Conservation (phyloP, 2,329 filamentous ascomycete species). For the Pseudogymnoascus sp. region DNA sequence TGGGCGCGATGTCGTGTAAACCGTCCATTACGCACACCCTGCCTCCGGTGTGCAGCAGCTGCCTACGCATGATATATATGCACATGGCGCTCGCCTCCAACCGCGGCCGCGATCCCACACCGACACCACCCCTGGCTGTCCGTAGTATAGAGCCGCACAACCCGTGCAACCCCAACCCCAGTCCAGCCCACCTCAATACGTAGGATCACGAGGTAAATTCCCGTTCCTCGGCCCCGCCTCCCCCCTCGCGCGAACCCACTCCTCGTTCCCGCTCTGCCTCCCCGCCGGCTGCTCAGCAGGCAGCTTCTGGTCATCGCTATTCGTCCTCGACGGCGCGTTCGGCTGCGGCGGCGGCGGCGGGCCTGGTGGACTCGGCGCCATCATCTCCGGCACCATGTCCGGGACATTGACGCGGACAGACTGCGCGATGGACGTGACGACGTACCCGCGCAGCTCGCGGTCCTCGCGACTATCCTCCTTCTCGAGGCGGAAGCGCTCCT, state of each 20-base stretch:
- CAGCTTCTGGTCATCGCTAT: conserved; percentile 48
- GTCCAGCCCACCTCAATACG: neutral
- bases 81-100: neutral
- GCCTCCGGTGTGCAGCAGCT: neutral
- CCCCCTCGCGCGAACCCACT: conserved; percentile 41
- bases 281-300: conserved; percentile 49
- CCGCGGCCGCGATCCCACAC: neutral
- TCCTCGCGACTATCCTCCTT: conserved; percentile 73
- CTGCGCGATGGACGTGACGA: conserved; percentile 64
- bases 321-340: conserved; percentile 17
- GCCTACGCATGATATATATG: neutral
- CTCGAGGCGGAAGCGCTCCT: conserved; percentile 71
- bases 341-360: conserved; percentile 19
- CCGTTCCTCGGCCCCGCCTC: conserved; percentile 31
- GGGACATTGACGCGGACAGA: conserved; percentile 39
- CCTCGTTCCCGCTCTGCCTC: conserved; percentile 41
- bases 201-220: neutral
- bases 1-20: neutral
- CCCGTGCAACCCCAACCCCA: neutral
- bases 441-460: conserved; percentile 63
- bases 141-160: neutral
- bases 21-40: neutral
- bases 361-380: neutral
- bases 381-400: neutral
- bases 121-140: neutral